Base-by-base conservation (phyloP, 2,329 filamentous ascomycete species). In the Zymoseptoria crescenta region DNA sequence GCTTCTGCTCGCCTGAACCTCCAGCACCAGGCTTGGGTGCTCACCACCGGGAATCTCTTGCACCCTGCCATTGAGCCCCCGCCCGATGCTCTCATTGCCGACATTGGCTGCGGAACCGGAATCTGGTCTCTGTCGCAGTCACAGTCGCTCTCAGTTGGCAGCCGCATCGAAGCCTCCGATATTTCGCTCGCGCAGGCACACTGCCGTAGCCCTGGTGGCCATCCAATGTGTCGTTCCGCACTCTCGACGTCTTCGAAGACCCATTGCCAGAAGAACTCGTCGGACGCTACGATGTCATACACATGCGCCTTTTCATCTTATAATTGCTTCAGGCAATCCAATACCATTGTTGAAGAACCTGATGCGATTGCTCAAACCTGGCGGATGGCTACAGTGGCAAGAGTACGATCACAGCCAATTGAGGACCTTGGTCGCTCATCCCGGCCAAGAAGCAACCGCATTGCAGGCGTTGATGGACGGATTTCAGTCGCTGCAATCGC, bases 1-100 rank as follows among this genome's bases (percentile, higher is more conserved):
- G 60, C 61, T n/a, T 62, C 60, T 13, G 59, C 58, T 9, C 60
- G 64, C 13, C 59, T 72, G 1, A 68, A 72, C 49, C 59, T 70
- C 48, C 70, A 73, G 53, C 68, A 73, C 45, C 68, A 67, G 30
- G 63, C 72, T 5, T 74, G 67, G 68, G 65, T 65, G 51, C 61
- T 68, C 21, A 60, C 64, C 9, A 64, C 69, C 2, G 59, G 64
- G 20, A 72, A 62, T 54, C 65, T 60, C 29, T 60, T 74, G 8
- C 70, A 74, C 54, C 69, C 68, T 2, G 54, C 56, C 10, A 67
- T 73, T 50, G 49, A 54, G 1, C 52, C 62, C 9, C 35, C 35
- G 8, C 10, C 50, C 8, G 52, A 58, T 20, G 52, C 62, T 4
- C 13, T 62, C 19, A 60, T 67, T 1, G 65, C 63, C 13, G 65